Evolutionary conservation across 352 stramenopile genomes (phyloP).

Genomic region (Phytophthora litchii): DNA sequence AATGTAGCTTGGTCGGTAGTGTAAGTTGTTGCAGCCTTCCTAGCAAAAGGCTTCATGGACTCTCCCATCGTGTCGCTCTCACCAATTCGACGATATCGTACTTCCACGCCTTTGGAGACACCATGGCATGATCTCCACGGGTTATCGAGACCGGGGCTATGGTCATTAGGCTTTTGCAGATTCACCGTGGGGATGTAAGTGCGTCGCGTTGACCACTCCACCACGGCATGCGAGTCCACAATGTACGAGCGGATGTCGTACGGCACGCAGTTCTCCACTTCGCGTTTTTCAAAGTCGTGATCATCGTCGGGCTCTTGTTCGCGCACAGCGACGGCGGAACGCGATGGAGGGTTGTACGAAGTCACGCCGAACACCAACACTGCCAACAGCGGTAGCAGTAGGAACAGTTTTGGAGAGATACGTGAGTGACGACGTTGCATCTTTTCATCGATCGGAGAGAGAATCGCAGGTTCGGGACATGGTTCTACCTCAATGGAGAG

Average conservation of each 20-base stretch:
- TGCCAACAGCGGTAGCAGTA: conserved; percentile 14
- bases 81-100: conserved; percentile 52
- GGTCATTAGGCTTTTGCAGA: conserved; percentile 40
- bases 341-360: not conserved
- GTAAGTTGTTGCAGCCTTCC: conserved; percentile 53
- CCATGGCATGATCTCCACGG: conserved; percentile 75
- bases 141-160: conserved; percentile 29
- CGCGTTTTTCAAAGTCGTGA: conserved; percentile 67
- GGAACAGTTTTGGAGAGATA: conserved; percentile 1
- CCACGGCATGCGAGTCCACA: conserved; percentile 47
- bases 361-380: not conserved
- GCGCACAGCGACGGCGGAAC: conserved; percentile 20
- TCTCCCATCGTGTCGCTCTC: conserved; percentile 30
- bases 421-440: not conserved
- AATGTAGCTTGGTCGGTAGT: conserved; percentile 51
- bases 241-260: conserved; percentile 77
- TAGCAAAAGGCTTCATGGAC: conserved; percentile 35
- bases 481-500: conserved; percentile 26
- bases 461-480: conserved; percentile 14
- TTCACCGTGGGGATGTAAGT: conserved; percentile 73
- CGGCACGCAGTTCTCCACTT: conserved; percentile 84
- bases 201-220: conserved; percentile 75
- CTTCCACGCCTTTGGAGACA: conserved; percentile 51
- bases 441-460: not conserved
- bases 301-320: conserved; percentile 48